Evolutionary conservation across 495 filamentous ascomycete genomes (phyloP).

Genomic region (Penicillium riverlandense): DNA sequence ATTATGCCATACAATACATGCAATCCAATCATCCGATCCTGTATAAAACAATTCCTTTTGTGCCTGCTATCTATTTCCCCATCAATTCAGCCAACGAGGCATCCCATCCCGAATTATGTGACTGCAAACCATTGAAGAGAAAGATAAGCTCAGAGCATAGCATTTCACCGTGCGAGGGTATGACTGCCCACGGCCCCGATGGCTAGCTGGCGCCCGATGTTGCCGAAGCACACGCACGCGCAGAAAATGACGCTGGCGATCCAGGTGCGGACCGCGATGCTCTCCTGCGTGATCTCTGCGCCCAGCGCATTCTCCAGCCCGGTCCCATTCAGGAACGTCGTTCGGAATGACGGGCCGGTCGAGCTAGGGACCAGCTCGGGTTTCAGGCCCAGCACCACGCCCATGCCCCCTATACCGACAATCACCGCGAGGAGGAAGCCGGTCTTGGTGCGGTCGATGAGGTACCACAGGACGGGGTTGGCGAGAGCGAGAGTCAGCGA

Average conservation of each 20-base stretch:
- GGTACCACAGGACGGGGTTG: conserved; percentile 92
- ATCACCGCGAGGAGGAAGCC: conserved; percentile 70
- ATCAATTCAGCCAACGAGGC: too few relatives aligned
- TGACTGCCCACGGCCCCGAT: conserved; percentile 23
- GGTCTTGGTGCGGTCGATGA: conserved; percentile 81
- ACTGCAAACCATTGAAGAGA: too few relatives aligned
- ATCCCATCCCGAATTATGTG: too few relatives aligned
- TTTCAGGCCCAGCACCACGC: conserved; percentile 61
- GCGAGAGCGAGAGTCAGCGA: conserved; percentile 85
- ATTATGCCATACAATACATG: too few relatives aligned
- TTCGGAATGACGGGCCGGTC: conserved; percentile 35
- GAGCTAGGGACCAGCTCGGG: conserved; percentile 66
- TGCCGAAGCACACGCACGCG: conserved; percentile 91
- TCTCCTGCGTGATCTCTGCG: conserved; percentile 62
- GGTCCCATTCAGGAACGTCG: conserved; percentile 23
- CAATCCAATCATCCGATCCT: too few relatives aligned
- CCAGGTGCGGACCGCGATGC: conserved; percentile 76
- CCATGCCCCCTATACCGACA: conserved; percentile 68
- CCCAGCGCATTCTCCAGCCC: conserved; percentile 36
- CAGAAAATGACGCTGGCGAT: conserved; percentile 89
- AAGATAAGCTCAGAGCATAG: too few relatives aligned
- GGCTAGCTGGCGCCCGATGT: conserved; percentile 78
- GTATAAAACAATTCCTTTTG: too few relatives aligned
- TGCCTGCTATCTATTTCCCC: too few relatives aligned
- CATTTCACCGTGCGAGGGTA: conserved; percentile 13